Conservation (phyloP, 306 rosid species). For the Neltuma alba region DNA sequence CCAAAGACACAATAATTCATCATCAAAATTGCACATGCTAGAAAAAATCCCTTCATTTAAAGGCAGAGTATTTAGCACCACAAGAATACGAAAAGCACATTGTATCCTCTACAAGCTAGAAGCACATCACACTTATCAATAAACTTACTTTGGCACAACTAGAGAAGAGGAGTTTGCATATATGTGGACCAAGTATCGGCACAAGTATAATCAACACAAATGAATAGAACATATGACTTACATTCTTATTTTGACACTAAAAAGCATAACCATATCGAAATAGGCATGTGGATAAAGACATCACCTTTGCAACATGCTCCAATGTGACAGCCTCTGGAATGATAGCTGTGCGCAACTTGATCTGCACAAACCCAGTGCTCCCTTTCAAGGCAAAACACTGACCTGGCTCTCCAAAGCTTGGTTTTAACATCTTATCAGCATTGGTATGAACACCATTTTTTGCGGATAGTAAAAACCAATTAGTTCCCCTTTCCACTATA, state of each 20-base stretch:
- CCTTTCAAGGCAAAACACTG: conserved; percentile 93
- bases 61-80: background rate
- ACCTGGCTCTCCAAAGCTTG: conserved; percentile 97
- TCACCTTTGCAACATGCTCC: conserved; percentile 96
- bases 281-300: background rate
- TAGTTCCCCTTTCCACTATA: conserved; percentile 40
- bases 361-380: conserved; percentile 76
- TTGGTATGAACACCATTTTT: conserved; percentile 52
- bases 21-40: background rate
- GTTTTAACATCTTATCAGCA: conserved; percentile 79
- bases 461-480: conserved; percentile 49
- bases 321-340: conserved; percentile 88
- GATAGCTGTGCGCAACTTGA: conserved; percentile 74
- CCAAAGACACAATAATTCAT: background rate
- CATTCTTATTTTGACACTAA: background rate
- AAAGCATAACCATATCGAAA: background rate
- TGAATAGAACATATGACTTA: background rate
- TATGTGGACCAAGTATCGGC: background rate
- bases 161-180: background rate
- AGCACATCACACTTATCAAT: conserved; percentile 15
- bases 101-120: conserved; percentile 7
- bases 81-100: background rate
- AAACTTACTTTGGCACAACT: conserved; percentile 9
- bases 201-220: background rate
- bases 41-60: background rate